Base-by-base conservation (phyloP, 2,329 filamentous ascomycete genomes). In the Trichophyton benhamiae region DNA sequence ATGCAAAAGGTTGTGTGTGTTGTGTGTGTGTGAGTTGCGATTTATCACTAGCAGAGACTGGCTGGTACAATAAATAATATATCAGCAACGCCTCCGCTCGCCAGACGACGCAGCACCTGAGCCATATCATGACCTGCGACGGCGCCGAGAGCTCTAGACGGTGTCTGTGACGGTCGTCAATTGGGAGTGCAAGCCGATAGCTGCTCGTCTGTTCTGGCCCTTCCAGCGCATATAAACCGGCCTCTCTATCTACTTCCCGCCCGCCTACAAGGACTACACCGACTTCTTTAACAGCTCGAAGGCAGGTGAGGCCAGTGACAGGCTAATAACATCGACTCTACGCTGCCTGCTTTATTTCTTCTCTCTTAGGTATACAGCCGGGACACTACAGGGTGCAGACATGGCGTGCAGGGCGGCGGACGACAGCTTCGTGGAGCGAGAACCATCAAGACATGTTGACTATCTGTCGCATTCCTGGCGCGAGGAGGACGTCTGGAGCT, bases 401-500 rank as follows among this genome's bases (percentile, higher is more conserved):
- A 52, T 52, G 46, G 46, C 20, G 46, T 46, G 15, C 25, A 60
- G 57, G 5, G 57, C 60, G 6, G 59, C 59, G 66, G 91, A 96
- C 67, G 91, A 96, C 72, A 87, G 85, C 8, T 87, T 87, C 9
- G 80, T 95, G 42, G 83, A 85, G 64, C 80, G 80, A 38, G 84
- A 87, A 68, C 90, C 90, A 1, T 91, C 91, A 53, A 82, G 90
- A 66, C 90, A 96, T 75, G 91, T 96, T n/a, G 91, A 96, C 75
- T 96, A 96, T 71, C 82, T 96, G 55, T 95, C 91, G 17, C 89
- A 97, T 71, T 85, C 92, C 64, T 96, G 92, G 89, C 85, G 83
- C 65, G 91, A 96, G 74, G 91, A 97, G 73, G 92, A 99, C 74
- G 95, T 97, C 27, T 97, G 91, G 91, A 87, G 89, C 4, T 96